phyloP scores from a whole-genome alignment of 1,139 yeast genomes.

The Nakaseomyces kungkrabaensis region DNA sequence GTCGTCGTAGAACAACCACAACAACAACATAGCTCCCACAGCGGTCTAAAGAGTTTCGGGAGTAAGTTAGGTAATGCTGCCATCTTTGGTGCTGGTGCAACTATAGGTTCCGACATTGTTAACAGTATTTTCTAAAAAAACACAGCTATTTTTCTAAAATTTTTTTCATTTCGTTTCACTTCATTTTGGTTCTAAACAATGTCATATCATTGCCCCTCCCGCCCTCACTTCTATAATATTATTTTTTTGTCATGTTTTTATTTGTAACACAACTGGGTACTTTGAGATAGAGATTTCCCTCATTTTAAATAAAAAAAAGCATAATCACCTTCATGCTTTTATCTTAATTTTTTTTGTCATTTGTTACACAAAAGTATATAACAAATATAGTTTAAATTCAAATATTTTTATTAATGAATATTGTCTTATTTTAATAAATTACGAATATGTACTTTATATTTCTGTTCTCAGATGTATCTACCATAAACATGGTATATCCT shows the following conservation, averaged over 20 bases:
- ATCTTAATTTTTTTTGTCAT: too few species aligned
- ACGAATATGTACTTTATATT: background rate
- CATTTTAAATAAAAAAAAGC: too few species aligned
- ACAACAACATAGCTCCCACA: slow-evolving; percentile 10
- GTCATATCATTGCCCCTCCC: background rate
- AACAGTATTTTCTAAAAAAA: slow-evolving; percentile 60
- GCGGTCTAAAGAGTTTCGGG: slow-evolving; percentile 54
- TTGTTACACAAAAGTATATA: too few species aligned
- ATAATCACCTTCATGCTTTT: too few species aligned
- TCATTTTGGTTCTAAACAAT: background rate
- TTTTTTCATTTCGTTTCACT: background rate
- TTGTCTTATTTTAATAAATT: background rate
- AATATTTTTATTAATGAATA: background rate
- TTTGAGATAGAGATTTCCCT: background rate
- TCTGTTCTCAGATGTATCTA: slow-evolving; percentile 15
- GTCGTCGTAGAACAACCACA: slow-evolving; percentile 11
- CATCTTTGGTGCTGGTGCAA: slow-evolving; percentile 95
- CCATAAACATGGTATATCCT: slow-evolving; percentile 52
- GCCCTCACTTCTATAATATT: background rate
- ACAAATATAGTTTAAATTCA: too few species aligned
- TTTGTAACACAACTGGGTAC: background rate
- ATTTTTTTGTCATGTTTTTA: too few species aligned
- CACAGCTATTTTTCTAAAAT: background rate
- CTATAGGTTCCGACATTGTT: slow-evolving; percentile 80
- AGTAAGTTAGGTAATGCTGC: slow-evolving; percentile 87